A percentile compares a stretch with the other conserved stretches of the same genome.
Conservation (phyloP, 345 rosid genomes). For the Eucalyptus tenuipes region DNA sequence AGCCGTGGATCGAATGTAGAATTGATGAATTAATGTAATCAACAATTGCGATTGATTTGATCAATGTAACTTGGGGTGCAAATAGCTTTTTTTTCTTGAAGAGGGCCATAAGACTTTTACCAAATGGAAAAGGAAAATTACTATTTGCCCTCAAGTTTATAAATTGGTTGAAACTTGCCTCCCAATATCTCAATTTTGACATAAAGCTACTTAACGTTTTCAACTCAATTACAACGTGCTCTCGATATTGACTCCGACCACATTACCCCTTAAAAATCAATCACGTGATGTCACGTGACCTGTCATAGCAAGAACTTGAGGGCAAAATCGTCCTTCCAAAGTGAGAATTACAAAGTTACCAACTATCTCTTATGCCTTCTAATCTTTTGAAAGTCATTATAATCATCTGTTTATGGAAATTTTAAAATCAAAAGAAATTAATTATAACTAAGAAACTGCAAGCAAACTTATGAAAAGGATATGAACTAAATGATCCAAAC, state of each 20-base stretch:
- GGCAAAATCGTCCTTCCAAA: background rate
- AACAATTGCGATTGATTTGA: background rate
- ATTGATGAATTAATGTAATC: background rate
- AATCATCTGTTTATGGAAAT: background rate
- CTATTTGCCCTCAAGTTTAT: background rate
- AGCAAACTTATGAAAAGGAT: background rate
- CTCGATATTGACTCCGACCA: background rate
- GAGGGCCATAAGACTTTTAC: background rate
- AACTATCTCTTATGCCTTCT: background rate
- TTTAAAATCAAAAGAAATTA: background rate
- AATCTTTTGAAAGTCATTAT: background rate
- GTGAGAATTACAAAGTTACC: background rate
- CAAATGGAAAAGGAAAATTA: background rate
- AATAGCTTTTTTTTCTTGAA: background rate
- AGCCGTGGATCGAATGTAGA: background rate
- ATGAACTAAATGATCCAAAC: background rate
- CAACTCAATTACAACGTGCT: background rate
- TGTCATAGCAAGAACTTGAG: background rate
- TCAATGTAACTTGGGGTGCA: background rate
- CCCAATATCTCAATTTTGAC: background rate
- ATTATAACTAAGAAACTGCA: background rate
- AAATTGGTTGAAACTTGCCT: background rate
- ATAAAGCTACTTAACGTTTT: background rate
- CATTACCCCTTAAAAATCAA: background rate
- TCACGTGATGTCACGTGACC: background rate